These are phyloP conservation scores for Aristolochia fimbriata DNA, from an alignment of 164 flowering plant species.

Conservation along the genomic window DNA sequence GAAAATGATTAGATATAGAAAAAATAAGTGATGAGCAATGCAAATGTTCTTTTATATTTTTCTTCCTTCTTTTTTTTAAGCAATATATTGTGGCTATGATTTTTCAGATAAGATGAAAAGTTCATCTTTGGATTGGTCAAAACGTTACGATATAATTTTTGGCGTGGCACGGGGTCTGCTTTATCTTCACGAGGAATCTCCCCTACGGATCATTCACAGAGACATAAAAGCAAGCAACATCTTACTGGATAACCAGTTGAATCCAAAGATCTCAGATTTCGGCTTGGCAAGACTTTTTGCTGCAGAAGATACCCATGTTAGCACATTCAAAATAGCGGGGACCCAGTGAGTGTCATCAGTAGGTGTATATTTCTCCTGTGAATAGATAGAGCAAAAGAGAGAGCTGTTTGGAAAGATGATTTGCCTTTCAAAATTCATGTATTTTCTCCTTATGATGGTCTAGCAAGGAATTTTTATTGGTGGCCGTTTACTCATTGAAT, in stretches of 20 bases:
- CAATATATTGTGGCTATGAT: neutral
- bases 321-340: slow-evolving; percentile 67
- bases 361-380: neutral
- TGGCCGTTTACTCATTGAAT: too few species aligned
- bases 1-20: too few species aligned
- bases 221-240: slow-evolving; percentile 89
- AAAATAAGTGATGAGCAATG: too few species aligned
- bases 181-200: slow-evolving; percentile 85
- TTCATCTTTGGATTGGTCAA: slow-evolving; percentile 49
- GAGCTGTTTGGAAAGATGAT: too few species aligned
- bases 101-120: slow-evolving; percentile 40
- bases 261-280: slow-evolving; percentile 84
- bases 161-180: slow-evolving; percentile 77
- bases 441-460: too few species aligned
- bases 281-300: slow-evolving; percentile 88
- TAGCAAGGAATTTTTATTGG: too few species aligned
- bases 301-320: slow-evolving; percentile 62
- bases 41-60: too few species aligned
- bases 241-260: slow-evolving; percentile 56
- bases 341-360: slow-evolving; percentile 53
- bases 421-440: too few species aligned
- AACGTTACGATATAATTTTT: slow-evolving; percentile 34
- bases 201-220: slow-evolving; percentile 70
- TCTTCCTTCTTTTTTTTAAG: too few species aligned
- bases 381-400: too few species aligned